Percentiles rank a stretch among this genome's conserved stretches.
phyloP scores from a whole-genome alignment of 305 asterid genomes.

The Solanum hybrid region DNA sequence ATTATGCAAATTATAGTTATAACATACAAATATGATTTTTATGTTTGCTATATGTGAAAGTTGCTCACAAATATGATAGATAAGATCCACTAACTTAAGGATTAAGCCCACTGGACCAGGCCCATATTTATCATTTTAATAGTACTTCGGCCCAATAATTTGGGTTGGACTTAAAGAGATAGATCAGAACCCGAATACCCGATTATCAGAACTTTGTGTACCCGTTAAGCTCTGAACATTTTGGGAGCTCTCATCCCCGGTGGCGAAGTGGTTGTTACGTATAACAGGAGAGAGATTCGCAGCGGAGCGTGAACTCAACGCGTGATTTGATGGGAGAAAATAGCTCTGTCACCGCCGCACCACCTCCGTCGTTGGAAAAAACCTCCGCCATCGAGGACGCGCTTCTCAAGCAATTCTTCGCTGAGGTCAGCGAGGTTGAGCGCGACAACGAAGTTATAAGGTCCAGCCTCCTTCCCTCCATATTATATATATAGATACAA shows the following conservation, averaged over 20 bases:
- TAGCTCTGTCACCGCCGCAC: slow-evolving; percentile 31
- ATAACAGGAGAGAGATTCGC: not conserved
- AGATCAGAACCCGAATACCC: not conserved
- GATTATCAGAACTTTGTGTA: not conserved
- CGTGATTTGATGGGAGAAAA: slow-evolving; percentile 49
- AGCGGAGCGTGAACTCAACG: not conserved
- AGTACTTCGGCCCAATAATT: not conserved
- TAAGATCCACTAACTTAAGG: not conserved
- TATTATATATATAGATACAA: not conserved
- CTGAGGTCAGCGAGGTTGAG: slow-evolving; percentile 94
- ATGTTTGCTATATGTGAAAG: too few relatives aligned
- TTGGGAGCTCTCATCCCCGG: not conserved
- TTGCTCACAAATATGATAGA: not conserved
- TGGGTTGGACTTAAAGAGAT: not conserved
- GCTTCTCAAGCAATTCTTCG: slow-evolving; percentile 65
- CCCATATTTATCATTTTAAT: not conserved
- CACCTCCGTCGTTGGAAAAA: slow-evolving; percentile 6
- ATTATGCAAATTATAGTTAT: too few relatives aligned
- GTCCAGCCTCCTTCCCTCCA: slow-evolving; percentile 11
- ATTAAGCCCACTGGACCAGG: not conserved
- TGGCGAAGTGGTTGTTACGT: not conserved
- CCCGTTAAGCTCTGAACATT: not conserved
- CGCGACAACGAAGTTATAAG: slow-evolving; percentile 85
- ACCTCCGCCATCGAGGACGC: slow-evolving; percentile 45
- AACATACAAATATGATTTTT: too few relatives aligned